Base-by-base conservation (phyloP, 306 rosid genomes). In the Cucurbita maxima region DNA sequence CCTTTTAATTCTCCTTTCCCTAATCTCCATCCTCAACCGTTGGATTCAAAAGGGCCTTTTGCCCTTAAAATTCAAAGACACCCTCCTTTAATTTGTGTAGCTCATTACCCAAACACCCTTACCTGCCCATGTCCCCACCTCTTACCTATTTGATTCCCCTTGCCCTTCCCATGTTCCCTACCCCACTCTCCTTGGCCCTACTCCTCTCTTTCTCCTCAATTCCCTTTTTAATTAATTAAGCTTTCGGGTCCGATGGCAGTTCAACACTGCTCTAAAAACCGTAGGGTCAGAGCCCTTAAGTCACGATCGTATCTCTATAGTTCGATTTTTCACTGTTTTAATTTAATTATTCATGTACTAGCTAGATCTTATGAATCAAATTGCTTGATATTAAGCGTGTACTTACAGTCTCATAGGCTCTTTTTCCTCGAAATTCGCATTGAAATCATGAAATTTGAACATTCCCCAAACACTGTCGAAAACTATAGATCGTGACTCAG, bases 81-180 rank as follows among this genome's bases (percentile, higher is more conserved):
- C 18, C 38, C 10, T 45, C 72, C 54, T 66, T 66, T 43, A 44
- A 40, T 66, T 45, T 66, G 40, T 66, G 72, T 66, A 66, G 55
- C 55, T 66, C 72, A 18, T 66, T 67, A 12, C 73, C 38, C 73
- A 12, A 67, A 44, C 55, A 44, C 53, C 43, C 73, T 68, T 68
- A 68, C 73, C 73, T 68, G 43, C 73, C 73, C 73, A 6, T 68
- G 73, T 30, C 73, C 73, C 73, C 57, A 68, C 73, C 72, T 67
- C 54, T 20, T 25, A 67, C 56, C 73, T 8, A 68, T 47, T 68
- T 45, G 73, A 68, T 68, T 68, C 73, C 73, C 19, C 73, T 43
- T 64, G 71, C 52, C 5, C 53, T 64, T 19, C 53, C 72, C 54
- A 66, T 66, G 72, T 66, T 20, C 72, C 72, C 72, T 66, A n/a